Percentiles rank a stretch among this genome's conserved stretches.
Evolutionary conservation across 371 early-diverging fungal genomes (phyloP).

Genomic region (Rhizopus stolonifer): DNA sequence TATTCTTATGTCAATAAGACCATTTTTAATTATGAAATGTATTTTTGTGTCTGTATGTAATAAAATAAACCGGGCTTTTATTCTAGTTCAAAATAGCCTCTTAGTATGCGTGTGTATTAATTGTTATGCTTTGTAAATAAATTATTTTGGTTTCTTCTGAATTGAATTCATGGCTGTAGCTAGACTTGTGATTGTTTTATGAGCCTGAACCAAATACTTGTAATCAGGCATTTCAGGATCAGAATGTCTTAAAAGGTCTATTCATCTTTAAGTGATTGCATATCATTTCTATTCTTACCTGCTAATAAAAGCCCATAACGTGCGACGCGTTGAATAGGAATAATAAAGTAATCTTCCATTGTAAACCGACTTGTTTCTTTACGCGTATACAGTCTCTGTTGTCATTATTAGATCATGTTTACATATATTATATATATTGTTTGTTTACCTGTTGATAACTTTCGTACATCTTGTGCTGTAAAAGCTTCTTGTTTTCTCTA

Average conservation of each 20-base stretch:
- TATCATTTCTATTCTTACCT: constrained; percentile 23
- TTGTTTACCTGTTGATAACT: constrained; percentile 23
- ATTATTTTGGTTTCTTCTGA: constrained; percentile 22
- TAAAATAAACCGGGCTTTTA: too few species aligned
- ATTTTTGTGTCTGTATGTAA: too few species aligned
- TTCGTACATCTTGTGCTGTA: constrained; percentile 29
- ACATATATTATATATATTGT: neutral
- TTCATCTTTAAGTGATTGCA: too few species aligned
- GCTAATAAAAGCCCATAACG: constrained; percentile 36
- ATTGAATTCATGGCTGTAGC: constrained; percentile 47
- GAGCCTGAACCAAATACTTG: constrained; percentile 27
- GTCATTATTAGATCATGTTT: constrained; percentile 16
- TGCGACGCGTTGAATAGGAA: constrained; percentile 44
- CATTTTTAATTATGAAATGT: too few species aligned
- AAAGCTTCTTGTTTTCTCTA: constrained; percentile 24
- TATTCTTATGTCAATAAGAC: too few species aligned
- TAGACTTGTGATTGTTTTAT: constrained; percentile 36
- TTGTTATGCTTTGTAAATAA: neutral
- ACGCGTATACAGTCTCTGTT: constrained; percentile 12
- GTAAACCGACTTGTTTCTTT: constrained; percentile 41
- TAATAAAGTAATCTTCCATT: constrained; percentile 38
- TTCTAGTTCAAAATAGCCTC: too few species aligned
- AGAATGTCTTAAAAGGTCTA: constrained; percentile 49
- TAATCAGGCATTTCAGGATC: constrained; percentile 36
- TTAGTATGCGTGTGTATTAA: too few species aligned